Conservation (phyloP, 805 yeast species). For the Torulaspora quercuum region DNA sequence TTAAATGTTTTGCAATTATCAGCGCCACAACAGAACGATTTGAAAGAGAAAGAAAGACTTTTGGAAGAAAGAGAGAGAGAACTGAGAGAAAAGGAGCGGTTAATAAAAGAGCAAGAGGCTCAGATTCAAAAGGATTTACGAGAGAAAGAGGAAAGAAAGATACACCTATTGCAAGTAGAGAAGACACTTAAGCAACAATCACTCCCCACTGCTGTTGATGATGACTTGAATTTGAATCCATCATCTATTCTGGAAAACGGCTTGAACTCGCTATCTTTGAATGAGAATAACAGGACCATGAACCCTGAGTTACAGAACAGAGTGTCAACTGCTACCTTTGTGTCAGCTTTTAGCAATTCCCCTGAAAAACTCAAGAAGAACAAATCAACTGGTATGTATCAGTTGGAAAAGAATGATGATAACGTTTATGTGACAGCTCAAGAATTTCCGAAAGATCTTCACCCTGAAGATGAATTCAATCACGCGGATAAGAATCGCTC, state of each 20-base stretch:
- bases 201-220: not conserved
- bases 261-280: conserved; percentile 17
- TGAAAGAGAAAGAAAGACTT: conserved; percentile 16
- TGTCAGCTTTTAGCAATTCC: conserved; percentile 30
- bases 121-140: conserved; percentile 7
- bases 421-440: conserved; percentile 32
- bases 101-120: conserved; percentile 14
- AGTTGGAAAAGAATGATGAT: conserved; percentile 30
- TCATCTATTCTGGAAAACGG: conserved; percentile 24
- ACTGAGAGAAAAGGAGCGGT: conserved; percentile 13
- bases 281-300: conserved; percentile 2
- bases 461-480: no score
- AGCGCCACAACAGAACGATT: conserved; percentile 25
- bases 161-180: conserved; percentile 11
- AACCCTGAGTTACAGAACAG: conserved; percentile 12
- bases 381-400: conserved; percentile 28
- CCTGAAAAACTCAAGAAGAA: conserved; percentile 22
- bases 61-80: conserved; percentile 15
- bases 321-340: conserved; percentile 23
- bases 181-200: conserved; percentile 8
- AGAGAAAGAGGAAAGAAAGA: conserved; percentile 5
- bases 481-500: not conserved
- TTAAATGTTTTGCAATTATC: conserved; percentile 29
- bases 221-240: conserved; percentile 21
- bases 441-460: conserved; percentile 20